A percentile compares a stretch with the other conserved stretches of the same genome.
Evolutionary conservation across 1,284 basidiomycete genomes (phyloP).

Genomic region (Pascua guehoae): DNA sequence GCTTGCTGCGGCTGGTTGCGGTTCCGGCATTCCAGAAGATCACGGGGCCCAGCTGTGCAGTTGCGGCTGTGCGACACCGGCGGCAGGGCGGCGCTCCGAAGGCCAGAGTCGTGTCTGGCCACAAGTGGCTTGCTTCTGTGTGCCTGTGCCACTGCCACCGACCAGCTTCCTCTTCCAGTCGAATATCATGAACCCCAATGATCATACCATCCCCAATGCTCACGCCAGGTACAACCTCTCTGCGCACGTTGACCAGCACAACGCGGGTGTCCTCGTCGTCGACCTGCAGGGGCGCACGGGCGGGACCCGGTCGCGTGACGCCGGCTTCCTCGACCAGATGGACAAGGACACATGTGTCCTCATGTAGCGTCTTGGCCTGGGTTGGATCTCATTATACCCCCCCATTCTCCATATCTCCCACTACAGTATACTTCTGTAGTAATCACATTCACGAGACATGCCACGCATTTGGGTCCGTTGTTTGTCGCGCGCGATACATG

Average conservation of each 20-base stretch:
- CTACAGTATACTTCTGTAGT: too few species aligned
- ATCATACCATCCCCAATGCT: background rate
- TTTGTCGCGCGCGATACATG: too few species aligned
- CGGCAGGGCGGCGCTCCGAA: too few species aligned
- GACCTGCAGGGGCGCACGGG: conserved; percentile 58
- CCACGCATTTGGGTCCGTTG: too few species aligned
- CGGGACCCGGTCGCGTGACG: conserved; percentile 48
- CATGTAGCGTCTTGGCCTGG: conserved; percentile 56
- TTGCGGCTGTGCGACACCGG: background rate
- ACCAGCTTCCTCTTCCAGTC: too few species aligned
- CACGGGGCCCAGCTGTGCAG: background rate
- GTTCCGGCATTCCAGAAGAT: background rate
- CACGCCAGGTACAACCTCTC: conserved; percentile 62
- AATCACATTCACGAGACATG: background rate
- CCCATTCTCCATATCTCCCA: background rate
- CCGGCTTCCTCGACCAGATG: conserved; percentile 60
- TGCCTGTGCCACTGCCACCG: too few species aligned
- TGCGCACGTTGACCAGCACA: conserved; percentile 75
- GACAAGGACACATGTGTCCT: conserved; percentile 61
- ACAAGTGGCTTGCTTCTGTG: too few species aligned
- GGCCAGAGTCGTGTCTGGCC: background rate
- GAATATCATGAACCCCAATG: background rate
- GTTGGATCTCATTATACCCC: background rate
- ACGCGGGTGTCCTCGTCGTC: conserved; percentile 81
- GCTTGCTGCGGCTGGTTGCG: background rate